Percentiles rank a stretch among this genome's conserved stretches.
These are phyloP conservation scores for Microstegium vimineum DNA, from an alignment of 176 grass and related monocot species.

Conservation along the genomic window DNA sequence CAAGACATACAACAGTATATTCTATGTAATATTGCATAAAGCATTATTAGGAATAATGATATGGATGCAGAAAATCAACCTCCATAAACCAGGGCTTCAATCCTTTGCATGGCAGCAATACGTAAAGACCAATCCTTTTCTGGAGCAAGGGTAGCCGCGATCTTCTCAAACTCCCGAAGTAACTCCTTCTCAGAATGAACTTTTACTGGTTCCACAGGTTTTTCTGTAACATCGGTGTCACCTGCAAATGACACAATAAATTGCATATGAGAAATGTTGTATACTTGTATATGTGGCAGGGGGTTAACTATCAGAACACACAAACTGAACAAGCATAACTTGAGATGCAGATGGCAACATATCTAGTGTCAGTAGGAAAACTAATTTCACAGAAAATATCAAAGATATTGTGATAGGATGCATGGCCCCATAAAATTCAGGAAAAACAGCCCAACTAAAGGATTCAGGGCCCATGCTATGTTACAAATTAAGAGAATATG, in stretches of 20 bases:
- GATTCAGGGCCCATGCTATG: not conserved
- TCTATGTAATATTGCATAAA: constrained; percentile 19
- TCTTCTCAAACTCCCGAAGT: constrained; percentile 88
- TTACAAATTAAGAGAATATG: not conserved
- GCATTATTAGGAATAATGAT: constrained; percentile 19
- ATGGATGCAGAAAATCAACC: constrained; percentile 39
- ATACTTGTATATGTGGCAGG: constrained; percentile 7
- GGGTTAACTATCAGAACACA: not conserved
- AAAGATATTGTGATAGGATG: not conserved
- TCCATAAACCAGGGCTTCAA: constrained; percentile 91
- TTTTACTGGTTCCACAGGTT: constrained; percentile 76
- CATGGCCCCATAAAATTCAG: not conserved
- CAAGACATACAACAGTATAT: constrained; percentile 14
- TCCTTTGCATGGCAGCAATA: constrained; percentile 89
- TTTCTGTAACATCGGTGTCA: constrained; percentile 76
- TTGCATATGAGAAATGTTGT: not conserved
- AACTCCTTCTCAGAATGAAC: constrained; percentile 97
- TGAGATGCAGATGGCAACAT: not conserved
- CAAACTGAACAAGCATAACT: not conserved
- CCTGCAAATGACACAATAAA: constrained; percentile 50
- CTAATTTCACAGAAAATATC: not conserved
- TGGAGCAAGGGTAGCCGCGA: constrained; percentile 77
- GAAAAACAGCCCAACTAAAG: not conserved
- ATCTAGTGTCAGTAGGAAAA: not conserved
- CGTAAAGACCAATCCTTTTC: constrained; percentile 96